Conservation (phyloP, 495 filamentous ascomycete genomes). For the Penicillium dipodomyicola region DNA sequence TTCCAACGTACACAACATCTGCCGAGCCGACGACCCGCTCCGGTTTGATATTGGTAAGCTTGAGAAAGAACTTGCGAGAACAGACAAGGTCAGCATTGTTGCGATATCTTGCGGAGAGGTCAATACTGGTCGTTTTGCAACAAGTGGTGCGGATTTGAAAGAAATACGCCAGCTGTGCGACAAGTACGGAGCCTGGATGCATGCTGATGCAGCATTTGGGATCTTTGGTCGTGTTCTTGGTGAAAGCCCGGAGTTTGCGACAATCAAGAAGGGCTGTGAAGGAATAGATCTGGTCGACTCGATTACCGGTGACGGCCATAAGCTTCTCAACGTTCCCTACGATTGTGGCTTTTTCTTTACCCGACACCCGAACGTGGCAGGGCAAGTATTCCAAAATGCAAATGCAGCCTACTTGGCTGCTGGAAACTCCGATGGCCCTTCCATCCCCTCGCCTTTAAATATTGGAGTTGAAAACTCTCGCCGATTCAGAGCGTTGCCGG, state of each 20-base stretch:
- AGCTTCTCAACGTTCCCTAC: constrained; percentile 94
- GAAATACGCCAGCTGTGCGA: constrained; percentile 67
- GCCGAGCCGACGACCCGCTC: constrained; percentile 54
- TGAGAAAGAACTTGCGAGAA: constrained; percentile 49
- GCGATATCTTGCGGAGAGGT: constrained; percentile 83
- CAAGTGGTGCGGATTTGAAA: constrained; percentile 57
- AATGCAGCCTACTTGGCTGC: constrained; percentile 78
- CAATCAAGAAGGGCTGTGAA: constrained; percentile 52
- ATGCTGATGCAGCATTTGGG: constrained; percentile 90
- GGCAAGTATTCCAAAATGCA: constrained; percentile 73
- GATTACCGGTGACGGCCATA: constrained; percentile 83
- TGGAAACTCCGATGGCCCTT: constrained; percentile 26
- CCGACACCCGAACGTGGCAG: constrained; percentile 54
- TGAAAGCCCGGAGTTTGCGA: constrained; percentile 55
- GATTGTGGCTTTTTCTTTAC: constrained; percentile 89
- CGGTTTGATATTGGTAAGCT: constrained; percentile 63
- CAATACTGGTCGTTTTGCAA: constrained; percentile 84
- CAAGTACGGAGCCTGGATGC: constrained; percentile 77
- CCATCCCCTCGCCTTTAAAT: constrained; percentile 79
- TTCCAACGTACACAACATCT: constrained; percentile 60
- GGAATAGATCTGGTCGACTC: constrained; percentile 86
- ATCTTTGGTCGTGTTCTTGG: constrained; percentile 71
- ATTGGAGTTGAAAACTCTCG: constrained; percentile 89
- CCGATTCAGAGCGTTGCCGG: constrained; percentile 83
- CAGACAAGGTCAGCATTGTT: constrained; percentile 65